Percentiles rank a stretch among this genome's conserved stretches.
Conservation (phyloP, 768 basidiomycete species). For the Lactifluus piperatus region DNA sequence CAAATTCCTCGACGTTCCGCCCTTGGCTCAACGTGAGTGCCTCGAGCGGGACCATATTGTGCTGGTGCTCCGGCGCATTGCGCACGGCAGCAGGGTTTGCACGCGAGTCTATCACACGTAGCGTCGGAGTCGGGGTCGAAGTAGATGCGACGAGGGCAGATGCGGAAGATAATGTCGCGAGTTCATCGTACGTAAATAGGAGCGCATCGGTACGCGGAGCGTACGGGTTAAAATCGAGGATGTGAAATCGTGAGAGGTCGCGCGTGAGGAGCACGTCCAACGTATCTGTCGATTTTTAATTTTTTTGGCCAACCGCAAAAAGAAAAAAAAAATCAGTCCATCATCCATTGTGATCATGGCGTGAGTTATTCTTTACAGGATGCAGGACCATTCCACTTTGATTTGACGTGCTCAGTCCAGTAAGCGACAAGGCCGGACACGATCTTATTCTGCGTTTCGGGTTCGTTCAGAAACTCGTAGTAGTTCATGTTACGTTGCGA, state of each 20-base stretch:
- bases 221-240: conserved; percentile 91
- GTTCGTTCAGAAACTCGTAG: conserved; percentile 79
- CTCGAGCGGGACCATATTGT: no score
- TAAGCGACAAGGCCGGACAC: conserved; percentile 42
- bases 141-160: no score
- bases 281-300: conserved; percentile 41
- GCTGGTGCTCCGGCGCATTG: no score
- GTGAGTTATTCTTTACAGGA: no score
- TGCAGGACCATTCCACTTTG: conserved; percentile 44
- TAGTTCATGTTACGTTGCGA: conserved; percentile 84
- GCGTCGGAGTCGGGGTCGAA: no score
- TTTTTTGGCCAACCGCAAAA: no score
- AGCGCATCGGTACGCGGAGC: conserved; percentile 79
- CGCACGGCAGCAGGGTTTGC: no score
- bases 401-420: conserved; percentile 61
- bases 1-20: no score
- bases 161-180: conserved; percentile 34
- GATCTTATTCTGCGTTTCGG: conserved; percentile 44
- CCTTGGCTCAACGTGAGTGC: no score
- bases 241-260: conserved; percentile 62
- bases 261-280: conserved; percentile 86
- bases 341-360: no score
- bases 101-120: no score
- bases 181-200: conserved; percentile 76
- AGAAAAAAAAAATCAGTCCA: no score